These are phyloP conservation scores for Allodekkera sacchari DNA, from an alignment of 805 yeast genomes.

Conservation along the genomic window DNA sequence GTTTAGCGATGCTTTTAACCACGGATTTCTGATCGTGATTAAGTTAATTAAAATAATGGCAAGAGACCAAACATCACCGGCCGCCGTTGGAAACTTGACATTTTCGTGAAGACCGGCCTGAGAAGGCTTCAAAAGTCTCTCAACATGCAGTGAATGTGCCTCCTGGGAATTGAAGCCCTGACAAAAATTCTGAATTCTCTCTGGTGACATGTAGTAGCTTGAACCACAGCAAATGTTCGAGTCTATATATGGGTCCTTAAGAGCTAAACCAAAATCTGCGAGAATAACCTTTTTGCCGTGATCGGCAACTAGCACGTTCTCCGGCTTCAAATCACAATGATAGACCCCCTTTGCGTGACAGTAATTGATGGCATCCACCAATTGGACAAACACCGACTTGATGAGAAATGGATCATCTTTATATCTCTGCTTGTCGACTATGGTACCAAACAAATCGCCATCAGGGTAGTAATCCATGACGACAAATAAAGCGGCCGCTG, in stretches of 20 bases:
- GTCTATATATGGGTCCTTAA: slow-evolving; percentile 46
- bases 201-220: slow-evolving; percentile 91
- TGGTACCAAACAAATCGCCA: slow-evolving; percentile 81
- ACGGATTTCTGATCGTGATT: slow-evolving; percentile 79
- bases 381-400: slow-evolving; percentile 60
- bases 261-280: slow-evolving; percentile 89
- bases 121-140: slow-evolving; percentile 16
- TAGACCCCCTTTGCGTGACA: slow-evolving; percentile 79
- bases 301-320: slow-evolving; percentile 66
- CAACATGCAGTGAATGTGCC: slow-evolving; percentile 23
- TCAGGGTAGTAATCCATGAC: slow-evolving; percentile 81
- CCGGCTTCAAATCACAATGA: slow-evolving; percentile 95
- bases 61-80: slow-evolving; percentile 84
- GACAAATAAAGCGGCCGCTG: slow-evolving; percentile 52
- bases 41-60: slow-evolving; percentile 76
- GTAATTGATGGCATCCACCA: slow-evolving; percentile 73
- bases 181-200: slow-evolving; percentile 42
- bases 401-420: slow-evolving; percentile 39
- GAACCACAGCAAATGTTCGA: slow-evolving; percentile 80
- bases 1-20: slow-evolving; percentile 70
- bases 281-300: slow-evolving; percentile 49
- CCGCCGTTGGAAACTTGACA: slow-evolving; percentile 49
- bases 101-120: slow-evolving; percentile 19
- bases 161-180: slow-evolving; percentile 25
- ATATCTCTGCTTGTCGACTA: slow-evolving; percentile 67